A percentile compares a stretch with the other conserved stretches of the same genome.
Evolutionary conservation across 352 stramenopile species (phyloP).

Genomic region (Globisporangium megalacanthum): DNA sequence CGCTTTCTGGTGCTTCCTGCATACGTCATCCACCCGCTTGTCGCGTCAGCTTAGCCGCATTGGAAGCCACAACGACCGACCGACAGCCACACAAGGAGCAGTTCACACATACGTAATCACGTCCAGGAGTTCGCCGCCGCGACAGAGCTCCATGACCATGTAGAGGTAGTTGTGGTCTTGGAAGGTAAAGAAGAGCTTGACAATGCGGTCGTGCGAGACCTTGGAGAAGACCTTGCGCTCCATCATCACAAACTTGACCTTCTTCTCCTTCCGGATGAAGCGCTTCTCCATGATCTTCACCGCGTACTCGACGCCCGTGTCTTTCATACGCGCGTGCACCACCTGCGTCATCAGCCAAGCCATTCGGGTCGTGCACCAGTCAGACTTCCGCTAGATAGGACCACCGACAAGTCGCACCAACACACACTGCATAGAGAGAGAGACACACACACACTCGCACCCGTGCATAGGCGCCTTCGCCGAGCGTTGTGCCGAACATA

Average conservation of each 20-base stretch:
- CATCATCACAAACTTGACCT: slow-evolving; percentile 91
- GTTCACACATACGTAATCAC: slow-evolving; percentile 69
- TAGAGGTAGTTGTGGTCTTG: slow-evolving; percentile 87
- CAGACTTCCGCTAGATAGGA: too few species aligned
- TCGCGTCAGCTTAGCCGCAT: too few species aligned
- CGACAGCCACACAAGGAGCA: not conserved
- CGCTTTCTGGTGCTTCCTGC: slow-evolving; percentile 73
- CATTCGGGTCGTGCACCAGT: too few species aligned
- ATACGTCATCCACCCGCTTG: not conserved
- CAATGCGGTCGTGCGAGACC: slow-evolving; percentile 81
- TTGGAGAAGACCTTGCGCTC: slow-evolving; percentile 89
- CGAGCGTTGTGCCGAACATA: slow-evolving; percentile 85
- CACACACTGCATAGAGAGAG: not conserved
- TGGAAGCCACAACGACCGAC: too few species aligned
- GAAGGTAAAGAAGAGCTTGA: slow-evolving; percentile 90
- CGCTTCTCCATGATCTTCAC: slow-evolving; percentile 92
- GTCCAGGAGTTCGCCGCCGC: slow-evolving; percentile 79
- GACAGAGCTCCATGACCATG: slow-evolving; percentile 90
- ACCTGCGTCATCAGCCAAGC: slow-evolving; percentile 22
- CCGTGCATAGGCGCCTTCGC: slow-evolving; percentile 83
- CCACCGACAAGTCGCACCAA: too few species aligned
- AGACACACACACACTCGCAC: slow-evolving; percentile 20
- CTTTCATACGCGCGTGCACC: slow-evolving; percentile 87
- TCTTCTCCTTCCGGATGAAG: slow-evolving; percentile 90
- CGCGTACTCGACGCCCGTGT: slow-evolving; percentile 79